phyloP scores from a whole-genome alignment of 2,329 filamentous ascomycete species.

The Talaromyces sp. region DNA sequence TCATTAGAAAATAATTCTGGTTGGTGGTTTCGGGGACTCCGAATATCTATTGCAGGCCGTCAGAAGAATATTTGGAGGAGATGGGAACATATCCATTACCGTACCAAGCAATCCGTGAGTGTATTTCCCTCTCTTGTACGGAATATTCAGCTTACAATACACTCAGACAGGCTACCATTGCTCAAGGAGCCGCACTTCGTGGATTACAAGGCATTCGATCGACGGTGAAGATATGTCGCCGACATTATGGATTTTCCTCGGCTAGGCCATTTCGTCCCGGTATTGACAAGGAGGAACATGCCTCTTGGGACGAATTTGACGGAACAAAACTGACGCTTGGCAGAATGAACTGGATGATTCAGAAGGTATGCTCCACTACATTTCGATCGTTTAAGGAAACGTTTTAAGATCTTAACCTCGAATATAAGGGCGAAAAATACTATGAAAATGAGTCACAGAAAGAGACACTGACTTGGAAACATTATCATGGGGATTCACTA shows the following conservation, averaged over 20 bases:
- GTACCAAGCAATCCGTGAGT: conserved; percentile 3
- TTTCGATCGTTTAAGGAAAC: no score
- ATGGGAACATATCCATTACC: background rate
- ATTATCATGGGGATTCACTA: background rate
- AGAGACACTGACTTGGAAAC: no score
- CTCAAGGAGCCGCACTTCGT: conserved; percentile 4
- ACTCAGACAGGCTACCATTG: conserved; percentile 1
- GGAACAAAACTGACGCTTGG: no score
- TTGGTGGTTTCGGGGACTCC: conserved; percentile 2
- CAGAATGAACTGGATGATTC: no score
- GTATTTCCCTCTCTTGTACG: background rate
- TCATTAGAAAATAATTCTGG: background rate
- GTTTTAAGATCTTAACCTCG: no score
- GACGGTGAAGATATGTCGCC: background rate
- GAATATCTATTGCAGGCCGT: background rate
- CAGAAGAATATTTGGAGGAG: background rate
- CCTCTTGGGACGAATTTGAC: no score
- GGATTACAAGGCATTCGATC: background rate
- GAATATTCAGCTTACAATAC: no score
- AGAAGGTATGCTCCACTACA: no score
- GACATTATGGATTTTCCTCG: conserved; percentile 3
- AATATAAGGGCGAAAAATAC: no score
- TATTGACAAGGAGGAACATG: no score
- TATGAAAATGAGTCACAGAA: no score
- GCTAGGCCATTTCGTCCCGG: no score